Evolutionary conservation across 352 stramenopile species (phyloP).

Genomic region (Phytophthora meadii): DNA sequence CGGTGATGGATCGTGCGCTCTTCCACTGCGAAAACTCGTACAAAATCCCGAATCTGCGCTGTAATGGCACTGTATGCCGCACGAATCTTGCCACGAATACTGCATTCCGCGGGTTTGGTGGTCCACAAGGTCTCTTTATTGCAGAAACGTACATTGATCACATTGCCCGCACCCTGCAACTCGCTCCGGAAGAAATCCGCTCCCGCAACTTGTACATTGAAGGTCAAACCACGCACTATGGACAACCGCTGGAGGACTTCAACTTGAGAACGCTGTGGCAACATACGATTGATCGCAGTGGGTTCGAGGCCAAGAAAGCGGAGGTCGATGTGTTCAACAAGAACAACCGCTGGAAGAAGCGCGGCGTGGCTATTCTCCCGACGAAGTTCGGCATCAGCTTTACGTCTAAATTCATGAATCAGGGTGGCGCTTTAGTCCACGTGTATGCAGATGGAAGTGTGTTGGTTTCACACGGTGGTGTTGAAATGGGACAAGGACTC

Average conservation of each 20-base stretch:
- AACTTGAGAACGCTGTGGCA: conserved; percentile 91
- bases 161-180: conserved; percentile 85
- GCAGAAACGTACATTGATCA: conserved; percentile 96
- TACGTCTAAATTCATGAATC: conserved; percentile 98
- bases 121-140: conserved; percentile 92
- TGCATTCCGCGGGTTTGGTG: conserved; percentile 96
- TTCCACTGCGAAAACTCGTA: conserved; percentile 97
- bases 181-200: conserved; percentile 78
- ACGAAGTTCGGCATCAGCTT: conserved; percentile 97
- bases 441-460: conserved; percentile 97
- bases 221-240: conserved; percentile 92
- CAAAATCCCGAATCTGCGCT: conserved; percentile 92
- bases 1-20: conserved; percentile 95
- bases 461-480: conserved; percentile 94
- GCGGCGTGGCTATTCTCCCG: conserved; percentile 86
- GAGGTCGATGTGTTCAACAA: conserved; percentile 91
- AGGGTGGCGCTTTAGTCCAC: conserved; percentile 95
- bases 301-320: conserved; percentile 70
- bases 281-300: conserved; percentile 67
- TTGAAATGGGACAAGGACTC: conserved; percentile 98
- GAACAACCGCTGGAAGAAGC: conserved; percentile 91
- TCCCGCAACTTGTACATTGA: conserved; percentile 93
- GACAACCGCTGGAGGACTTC: conserved; percentile 92
- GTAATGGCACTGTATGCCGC: conserved; percentile 91
- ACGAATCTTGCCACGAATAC: conserved; percentile 96